phyloP scores from a whole-genome alignment of 2,329 filamentous ascomycete genomes.

The Parastagonospora avenae region DNA sequence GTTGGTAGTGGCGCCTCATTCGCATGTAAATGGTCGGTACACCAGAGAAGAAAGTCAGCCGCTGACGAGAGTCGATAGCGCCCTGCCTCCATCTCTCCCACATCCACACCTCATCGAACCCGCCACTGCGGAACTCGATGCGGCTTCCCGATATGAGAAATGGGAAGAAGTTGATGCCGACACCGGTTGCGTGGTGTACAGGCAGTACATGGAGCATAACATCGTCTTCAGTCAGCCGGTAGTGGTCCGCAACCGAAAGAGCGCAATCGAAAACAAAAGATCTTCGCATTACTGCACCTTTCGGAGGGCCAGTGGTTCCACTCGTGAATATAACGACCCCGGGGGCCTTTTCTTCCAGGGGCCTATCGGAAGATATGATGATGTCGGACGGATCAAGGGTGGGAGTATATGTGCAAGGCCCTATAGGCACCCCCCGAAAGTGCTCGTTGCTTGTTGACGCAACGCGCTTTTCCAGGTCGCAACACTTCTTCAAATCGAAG shows the following conservation, averaged over 20 bases:
- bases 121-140: conserved; percentile 44
- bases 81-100: conserved; percentile 44
- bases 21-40: conserved; percentile 47
- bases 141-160: conserved; percentile 39
- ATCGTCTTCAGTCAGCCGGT: conserved; percentile 37
- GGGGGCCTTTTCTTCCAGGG: conserved; percentile 48
- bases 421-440: conserved; percentile 47
- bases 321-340: conserved; percentile 55
- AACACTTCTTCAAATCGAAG: conserved; percentile 37
- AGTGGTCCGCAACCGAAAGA: conserved; percentile 41
- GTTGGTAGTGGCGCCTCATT: conserved; percentile 45
- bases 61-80: conserved; percentile 22
- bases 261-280: conserved; percentile 47
- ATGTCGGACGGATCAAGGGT: conserved; percentile 40
- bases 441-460: conserved; percentile 30
- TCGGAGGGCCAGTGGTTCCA: conserved; percentile 54
- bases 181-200: conserved; percentile 45
- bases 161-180: conserved; percentile 45
- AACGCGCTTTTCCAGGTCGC: conserved; percentile 32
- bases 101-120: conserved; percentile 44
- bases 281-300: conserved; percentile 53
- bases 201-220: conserved; percentile 43
- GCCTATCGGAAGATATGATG: conserved; percentile 49
- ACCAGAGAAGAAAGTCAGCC: conserved; percentile 43
- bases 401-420: conserved; percentile 38